Evolutionary conservation across 148 eudicot genomes (phyloP).

Genomic region (Rhododendron ovatum): DNA sequence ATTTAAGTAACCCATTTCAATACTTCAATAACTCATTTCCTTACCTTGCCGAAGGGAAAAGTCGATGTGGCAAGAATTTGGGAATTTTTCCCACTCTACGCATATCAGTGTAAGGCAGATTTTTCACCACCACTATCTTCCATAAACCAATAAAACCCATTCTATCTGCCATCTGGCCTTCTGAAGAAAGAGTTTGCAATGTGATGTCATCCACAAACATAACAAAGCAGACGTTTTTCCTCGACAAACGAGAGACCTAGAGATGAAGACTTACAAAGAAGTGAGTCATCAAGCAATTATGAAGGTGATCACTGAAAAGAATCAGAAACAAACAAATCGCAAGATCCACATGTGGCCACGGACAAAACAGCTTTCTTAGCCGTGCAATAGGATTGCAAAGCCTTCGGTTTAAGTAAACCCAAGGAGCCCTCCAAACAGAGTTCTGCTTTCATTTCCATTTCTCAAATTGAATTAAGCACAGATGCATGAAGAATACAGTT

Average conservation of each 20-base stretch:
- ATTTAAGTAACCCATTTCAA: neutral
- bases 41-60: constrained; percentile 90
- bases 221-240: constrained; percentile 97
- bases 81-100: constrained; percentile 98
- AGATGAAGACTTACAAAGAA: constrained; percentile 12
- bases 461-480: neutral
- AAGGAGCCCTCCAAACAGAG: neutral
- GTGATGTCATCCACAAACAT: constrained; percentile 92
- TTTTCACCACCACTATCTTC: constrained; percentile 92
- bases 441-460: neutral
- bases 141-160: constrained; percentile 92
- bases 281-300: neutral
- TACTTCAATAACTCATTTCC: constrained; percentile 2
- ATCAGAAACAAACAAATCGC: neutral
- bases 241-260: constrained; percentile 86
- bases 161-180: constrained; percentile 83
- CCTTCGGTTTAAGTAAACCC: neutral
- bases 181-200: constrained; percentile 68
- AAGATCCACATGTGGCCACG: neutral
- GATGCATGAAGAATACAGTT: neutral
- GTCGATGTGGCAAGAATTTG: constrained; percentile 85
- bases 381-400: neutral
- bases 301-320: neutral
- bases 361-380: neutral
- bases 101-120: constrained; percentile 86